Conservation (phyloP, 2,329 filamentous ascomycete genomes). For the Fusarium tjaetaba region DNA sequence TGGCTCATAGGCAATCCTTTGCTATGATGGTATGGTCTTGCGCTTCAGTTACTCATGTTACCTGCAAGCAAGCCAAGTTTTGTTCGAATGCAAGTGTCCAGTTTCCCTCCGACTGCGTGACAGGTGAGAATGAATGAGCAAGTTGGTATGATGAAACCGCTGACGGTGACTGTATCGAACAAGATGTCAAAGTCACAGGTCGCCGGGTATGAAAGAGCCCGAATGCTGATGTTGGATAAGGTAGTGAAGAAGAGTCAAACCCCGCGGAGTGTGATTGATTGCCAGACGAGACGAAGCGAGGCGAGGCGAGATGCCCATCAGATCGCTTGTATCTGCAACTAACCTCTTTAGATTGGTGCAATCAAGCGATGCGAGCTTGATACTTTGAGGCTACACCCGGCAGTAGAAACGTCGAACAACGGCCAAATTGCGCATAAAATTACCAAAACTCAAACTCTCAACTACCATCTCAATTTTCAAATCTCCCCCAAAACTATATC, state of each 20-base stretch:
- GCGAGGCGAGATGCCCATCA: background rate
- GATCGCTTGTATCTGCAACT: background rate
- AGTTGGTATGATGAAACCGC: conserved; percentile 10
- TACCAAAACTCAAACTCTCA: background rate
- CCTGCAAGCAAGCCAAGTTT: background rate
- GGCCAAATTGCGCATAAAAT: background rate
- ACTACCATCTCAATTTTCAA: background rate
- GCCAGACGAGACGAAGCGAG: background rate
- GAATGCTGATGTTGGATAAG: conserved; percentile 2
- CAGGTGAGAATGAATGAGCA: conserved; percentile 34
- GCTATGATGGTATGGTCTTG: background rate
- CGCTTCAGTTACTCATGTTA: conserved; percentile 3
- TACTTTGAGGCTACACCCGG: background rate
- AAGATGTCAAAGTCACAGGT: background rate
- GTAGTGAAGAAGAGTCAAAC: background rate
- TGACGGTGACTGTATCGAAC: background rate
- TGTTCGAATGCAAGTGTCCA: background rate
- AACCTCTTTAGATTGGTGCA: background rate
- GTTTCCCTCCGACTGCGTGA: background rate
- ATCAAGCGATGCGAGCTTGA: background rate
- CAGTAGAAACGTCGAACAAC: background rate
- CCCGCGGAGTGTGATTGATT: background rate
- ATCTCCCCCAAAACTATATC: background rate
- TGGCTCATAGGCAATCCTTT: background rate
- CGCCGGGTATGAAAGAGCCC: background rate